phyloP scores from a whole-genome alignment of 2,329 filamentous ascomycete genomes.

The Xylaria multiplex region DNA sequence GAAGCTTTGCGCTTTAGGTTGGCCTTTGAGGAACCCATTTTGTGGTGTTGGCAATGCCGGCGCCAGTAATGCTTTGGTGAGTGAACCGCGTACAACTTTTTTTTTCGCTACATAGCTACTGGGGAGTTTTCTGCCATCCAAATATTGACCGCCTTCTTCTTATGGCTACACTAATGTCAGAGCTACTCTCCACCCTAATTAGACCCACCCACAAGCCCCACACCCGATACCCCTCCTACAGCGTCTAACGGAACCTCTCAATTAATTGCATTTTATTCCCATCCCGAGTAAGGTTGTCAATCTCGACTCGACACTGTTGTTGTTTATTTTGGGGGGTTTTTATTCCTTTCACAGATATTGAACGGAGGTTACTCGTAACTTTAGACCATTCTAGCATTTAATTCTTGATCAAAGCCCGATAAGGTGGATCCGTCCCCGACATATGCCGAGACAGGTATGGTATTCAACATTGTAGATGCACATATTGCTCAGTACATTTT shows the following conservation, averaged over 20 bases:
- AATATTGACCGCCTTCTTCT: slow-evolving; percentile 38
- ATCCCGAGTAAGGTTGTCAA: no score
- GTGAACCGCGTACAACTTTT: slow-evolving; percentile 26
- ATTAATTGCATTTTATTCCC: no score
- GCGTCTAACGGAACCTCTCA: no score
- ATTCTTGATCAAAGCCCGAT: no score
- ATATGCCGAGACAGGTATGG: no score
- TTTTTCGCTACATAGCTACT: slow-evolving; percentile 22
- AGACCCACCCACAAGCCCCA: slow-evolving; percentile 12
- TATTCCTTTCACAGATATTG: no score
- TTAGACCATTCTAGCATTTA: no score
- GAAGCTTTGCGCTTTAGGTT: slow-evolving; percentile 74
- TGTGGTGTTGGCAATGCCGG: slow-evolving; percentile 29
- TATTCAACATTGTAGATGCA: no score
- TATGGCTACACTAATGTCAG: background rate
- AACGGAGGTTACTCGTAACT: no score
- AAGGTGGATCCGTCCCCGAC: no score
- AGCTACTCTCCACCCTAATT: background rate
- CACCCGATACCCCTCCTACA: slow-evolving; percentile 12
- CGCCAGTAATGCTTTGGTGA: background rate
- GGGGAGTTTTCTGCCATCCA: slow-evolving; percentile 34
- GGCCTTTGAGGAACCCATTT: slow-evolving; percentile 55
- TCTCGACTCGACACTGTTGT: no score
- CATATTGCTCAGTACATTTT: background rate
- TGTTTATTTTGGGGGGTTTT: no score